A percentile compares a stretch with the other conserved stretches of the same genome.
Evolutionary conservation across 106 monocot species (phyloP).

Genomic region (Alisma plantagoaquatica): DNA sequence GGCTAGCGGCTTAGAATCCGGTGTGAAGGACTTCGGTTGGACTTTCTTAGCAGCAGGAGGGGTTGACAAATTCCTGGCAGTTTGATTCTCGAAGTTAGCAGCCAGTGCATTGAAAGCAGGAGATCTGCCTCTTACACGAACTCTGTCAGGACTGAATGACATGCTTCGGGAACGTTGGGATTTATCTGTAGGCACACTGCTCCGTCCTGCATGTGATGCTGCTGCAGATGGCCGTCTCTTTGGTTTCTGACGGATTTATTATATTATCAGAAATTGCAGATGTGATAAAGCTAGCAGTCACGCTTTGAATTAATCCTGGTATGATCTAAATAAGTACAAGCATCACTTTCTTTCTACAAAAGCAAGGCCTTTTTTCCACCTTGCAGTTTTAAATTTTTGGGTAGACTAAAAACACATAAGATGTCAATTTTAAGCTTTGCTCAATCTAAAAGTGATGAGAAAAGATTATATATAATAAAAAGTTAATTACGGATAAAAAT

Average conservation of each 20-base stretch:
- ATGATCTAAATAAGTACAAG: too few species aligned
- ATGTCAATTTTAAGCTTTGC: too few species aligned
- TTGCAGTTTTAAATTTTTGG: too few species aligned
- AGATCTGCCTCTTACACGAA: slow-evolving; percentile 65
- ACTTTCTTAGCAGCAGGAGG: slow-evolving; percentile 57
- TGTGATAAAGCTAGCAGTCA: too few species aligned
- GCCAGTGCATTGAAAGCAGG: slow-evolving; percentile 82
- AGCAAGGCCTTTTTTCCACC: too few species aligned
- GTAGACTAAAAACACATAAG: too few species aligned
- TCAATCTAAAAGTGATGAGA: too few species aligned
- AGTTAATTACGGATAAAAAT: too few species aligned
- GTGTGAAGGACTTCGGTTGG: slow-evolving; percentile 35
- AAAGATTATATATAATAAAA: too few species aligned
- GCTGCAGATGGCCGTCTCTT: slow-evolving; percentile 34
- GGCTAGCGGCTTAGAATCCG: slow-evolving; percentile 29
- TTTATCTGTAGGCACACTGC: slow-evolving; percentile 47
- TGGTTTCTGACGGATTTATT: slow-evolving; percentile 69
- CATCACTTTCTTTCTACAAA: too few species aligned
- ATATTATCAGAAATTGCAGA: too few species aligned
- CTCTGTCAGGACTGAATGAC: slow-evolving; percentile 71
- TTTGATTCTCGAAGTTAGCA: slow-evolving; percentile 74
- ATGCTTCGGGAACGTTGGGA: slow-evolving; percentile 72
- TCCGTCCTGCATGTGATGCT: slow-evolving; percentile 59
- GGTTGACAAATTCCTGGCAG: slow-evolving; percentile 69
- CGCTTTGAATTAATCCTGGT: too few species aligned